These are phyloP conservation scores for Pyrrhoderma lamaoense DNA, from an alignment of 1,284 basidiomycete species.

Conservation along the genomic window DNA sequence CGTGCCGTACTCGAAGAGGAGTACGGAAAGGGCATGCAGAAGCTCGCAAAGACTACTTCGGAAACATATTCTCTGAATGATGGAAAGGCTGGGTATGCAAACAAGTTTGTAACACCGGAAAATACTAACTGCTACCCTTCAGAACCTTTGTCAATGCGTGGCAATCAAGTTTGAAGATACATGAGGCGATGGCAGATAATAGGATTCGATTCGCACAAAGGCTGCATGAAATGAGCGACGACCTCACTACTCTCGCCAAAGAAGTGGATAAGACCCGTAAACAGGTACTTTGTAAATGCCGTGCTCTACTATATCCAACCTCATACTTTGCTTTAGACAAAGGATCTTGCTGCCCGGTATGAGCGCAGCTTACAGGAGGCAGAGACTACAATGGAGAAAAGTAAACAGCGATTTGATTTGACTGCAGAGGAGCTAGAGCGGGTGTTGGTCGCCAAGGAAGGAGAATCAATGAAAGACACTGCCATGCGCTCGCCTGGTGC, in stretches of 20 bases:
- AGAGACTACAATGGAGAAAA: slow-evolving; percentile 85
- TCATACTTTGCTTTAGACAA: slow-evolving; percentile 48
- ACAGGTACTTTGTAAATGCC: slow-evolving; percentile 41
- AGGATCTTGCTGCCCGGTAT: slow-evolving; percentile 82
- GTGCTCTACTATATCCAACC: background rate
- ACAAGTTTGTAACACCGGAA: background rate
- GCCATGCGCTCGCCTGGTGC: slow-evolving; percentile 45
- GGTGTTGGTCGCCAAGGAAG: slow-evolving; percentile 89
- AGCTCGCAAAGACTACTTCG: slow-evolving; percentile 70
- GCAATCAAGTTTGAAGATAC: slow-evolving; percentile 79
- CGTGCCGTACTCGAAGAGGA: slow-evolving; percentile 91
- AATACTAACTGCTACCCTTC: background rate
- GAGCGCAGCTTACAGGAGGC: slow-evolving; percentile 87
- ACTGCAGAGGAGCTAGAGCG: slow-evolving; percentile 94
- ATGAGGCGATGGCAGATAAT: slow-evolving; percentile 87
- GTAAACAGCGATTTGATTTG: slow-evolving; percentile 78
- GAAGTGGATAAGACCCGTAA: slow-evolving; percentile 95
- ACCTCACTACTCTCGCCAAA: slow-evolving; percentile 76
- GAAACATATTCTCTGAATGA: slow-evolving; percentile 84
- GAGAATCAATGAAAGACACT: slow-evolving; percentile 81
- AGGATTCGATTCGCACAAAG: slow-evolving; percentile 79
- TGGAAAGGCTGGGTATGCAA: slow-evolving; percentile 86
- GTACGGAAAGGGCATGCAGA: slow-evolving; percentile 82
- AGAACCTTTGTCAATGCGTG: slow-evolving; percentile 87
- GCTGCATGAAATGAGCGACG: slow-evolving; percentile 93